Base-by-base conservation (phyloP, 73 alveolate genomes). In the Paramecium octaurelia region DNA sequence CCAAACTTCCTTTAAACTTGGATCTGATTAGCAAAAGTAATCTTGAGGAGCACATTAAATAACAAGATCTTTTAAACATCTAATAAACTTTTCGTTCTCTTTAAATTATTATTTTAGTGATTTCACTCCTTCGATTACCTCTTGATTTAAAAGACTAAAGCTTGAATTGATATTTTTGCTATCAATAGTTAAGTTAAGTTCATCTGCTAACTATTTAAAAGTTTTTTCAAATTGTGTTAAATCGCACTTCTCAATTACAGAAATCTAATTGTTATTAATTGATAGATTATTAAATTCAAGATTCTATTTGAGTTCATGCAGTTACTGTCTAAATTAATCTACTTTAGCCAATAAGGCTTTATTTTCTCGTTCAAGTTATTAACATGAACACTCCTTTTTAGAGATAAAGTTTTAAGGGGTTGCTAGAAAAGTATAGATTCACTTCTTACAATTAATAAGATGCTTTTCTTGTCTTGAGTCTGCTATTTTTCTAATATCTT, bases 1-100 rank as follows among this genome's bases (percentile, higher is more conserved):
- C 88, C 88, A 75, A 35, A 75, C 88, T 42, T 75, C 88, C 21
- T 75, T 75, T 29, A 75, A 38, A 75, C 68, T 35, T 75, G 88
- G 88, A 75, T 75, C 88, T 38, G 58, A 38, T 42, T 35, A 38
- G 10, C 34, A 34, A 34, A 75, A 75, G 11, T 75, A 75, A 38
- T 42, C 68, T 38, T 75, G 20, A 38, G 88, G 88, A 1, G 88
- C 88, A 75, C 88, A 75, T 75, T 75, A 75, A 35, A 75, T 75
- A 42, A 75, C 88, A 2, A 75, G n/a, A 20, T 75, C 88, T 42
- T 75, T 75, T 38, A 75, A 42, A 42, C 88, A 75, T 12, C 60
- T 29, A 12, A 75, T 42, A 38, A 75, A 75, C n/a, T 75, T 75
- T 75, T 75, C 68, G 40, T 75, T 75, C 7, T 75, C 88, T 75